Percentiles rank a stretch among this genome's conserved stretches.
Conservation (phyloP, 139 green algal genomes). For the Chlorella sorokiniana region DNA sequence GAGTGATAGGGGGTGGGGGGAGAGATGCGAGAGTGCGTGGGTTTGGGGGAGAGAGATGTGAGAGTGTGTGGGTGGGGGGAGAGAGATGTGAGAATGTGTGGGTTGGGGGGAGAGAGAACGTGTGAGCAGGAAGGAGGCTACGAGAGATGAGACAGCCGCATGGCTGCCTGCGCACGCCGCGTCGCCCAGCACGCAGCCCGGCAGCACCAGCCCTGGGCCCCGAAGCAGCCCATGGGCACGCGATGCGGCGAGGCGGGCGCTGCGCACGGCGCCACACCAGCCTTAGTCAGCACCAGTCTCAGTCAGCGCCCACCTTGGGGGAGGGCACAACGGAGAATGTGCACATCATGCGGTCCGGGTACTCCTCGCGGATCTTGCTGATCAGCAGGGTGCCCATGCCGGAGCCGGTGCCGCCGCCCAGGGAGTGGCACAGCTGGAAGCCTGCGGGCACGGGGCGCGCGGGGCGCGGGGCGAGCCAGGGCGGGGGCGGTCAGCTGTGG, state of each 20-base stretch:
- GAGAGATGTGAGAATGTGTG: no score
- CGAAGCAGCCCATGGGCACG: no score
- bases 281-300: background rate
- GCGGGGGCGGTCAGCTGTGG: background rate
- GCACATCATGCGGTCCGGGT: conserved; percentile 97
- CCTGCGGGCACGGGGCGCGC: conserved; percentile 47
- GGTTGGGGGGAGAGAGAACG: no score
- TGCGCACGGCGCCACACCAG: background rate
- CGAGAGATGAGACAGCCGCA: no score
- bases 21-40: background rate
- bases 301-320: conserved; percentile 80
- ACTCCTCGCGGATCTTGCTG: conserved; percentile 92
- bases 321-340: conserved; percentile 99
- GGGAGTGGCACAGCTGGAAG: conserved; percentile 97
- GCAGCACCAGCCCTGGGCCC: no score
- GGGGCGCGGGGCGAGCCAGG: background rate
- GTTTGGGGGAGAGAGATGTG: background rate
- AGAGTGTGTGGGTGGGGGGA: no score
- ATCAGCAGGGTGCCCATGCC: conserved; percentile 95
- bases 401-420: conserved; percentile 96
- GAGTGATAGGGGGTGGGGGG: background rate
- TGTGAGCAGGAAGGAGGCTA: no score
- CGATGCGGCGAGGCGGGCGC: no score
- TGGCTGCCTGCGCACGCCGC: no score
- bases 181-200: no score